Evolutionary conservation across 192 early-diverging fungal genomes (phyloP), one percentile per base, ranked within the genome.

Genomic region (Linnemannia hyalina): DNA sequence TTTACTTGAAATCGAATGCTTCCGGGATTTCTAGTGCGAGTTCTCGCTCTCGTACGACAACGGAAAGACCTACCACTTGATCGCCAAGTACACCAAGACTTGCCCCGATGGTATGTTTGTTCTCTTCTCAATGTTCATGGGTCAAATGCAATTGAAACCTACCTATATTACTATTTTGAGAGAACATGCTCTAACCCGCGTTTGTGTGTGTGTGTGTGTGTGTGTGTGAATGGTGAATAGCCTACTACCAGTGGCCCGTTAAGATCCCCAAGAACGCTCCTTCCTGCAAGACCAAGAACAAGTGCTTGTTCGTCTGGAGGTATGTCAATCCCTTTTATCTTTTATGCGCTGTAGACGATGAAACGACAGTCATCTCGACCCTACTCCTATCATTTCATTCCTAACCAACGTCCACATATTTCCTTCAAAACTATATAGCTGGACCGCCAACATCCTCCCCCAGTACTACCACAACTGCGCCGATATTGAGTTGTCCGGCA

Each of bases 381-480:
- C 6, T n/a, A 3, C 4, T 63, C 41, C 22, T 26, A 2, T 46
- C 40, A 6, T 16, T 35, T 32, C 11, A 38, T 22, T 68, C 1
- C n/a, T 23, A 71, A 2, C 1, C 15, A 23, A 52, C 49, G 0
- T 6, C 49, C 49, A 18, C 49, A 18, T 22, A 40, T 15, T 70
- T 70, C 47, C 60, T 22, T n/a, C 20, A 35, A 3, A 40, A 40
- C 38, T 40, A 18, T 32, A 23, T n/a, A 79, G 78, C 32, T 96
- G 95, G 95, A 93, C 93, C 40, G 94, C 94, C 40, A 82, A 93
- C 26, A 94, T 94, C 9, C 91, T 93, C 80, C 91, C 94, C 70
- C 94, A 96, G 90, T 95, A 92, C 83, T 96, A 96, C 90, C 92
- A 92, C 90, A 94, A 94, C 89, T 95, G 94, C 74, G 94, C 93